phyloP scores from a whole-genome alignment of 2,329 filamentous ascomycete genomes.

The Aspergillus clavatus region DNA sequence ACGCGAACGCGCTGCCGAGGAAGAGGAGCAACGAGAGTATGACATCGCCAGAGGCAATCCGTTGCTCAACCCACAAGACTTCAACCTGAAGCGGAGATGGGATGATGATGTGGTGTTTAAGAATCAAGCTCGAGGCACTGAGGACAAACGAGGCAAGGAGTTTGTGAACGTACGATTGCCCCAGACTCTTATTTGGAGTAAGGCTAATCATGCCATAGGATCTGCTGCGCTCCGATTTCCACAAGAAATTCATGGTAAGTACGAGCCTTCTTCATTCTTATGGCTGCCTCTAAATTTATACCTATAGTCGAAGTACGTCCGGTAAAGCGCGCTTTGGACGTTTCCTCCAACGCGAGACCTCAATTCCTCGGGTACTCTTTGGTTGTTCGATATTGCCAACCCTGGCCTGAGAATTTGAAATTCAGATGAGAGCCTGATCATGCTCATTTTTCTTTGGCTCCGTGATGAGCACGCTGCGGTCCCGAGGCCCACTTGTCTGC shows the following conservation, averaged over 20 bases:
- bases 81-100: constrained; percentile 82
- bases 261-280: not conserved
- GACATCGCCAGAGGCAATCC: constrained; percentile 93
- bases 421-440: too few relatives aligned
- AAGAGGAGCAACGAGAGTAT: constrained; percentile 76
- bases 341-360: not conserved
- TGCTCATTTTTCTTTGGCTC: too few relatives aligned
- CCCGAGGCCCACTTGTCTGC: too few relatives aligned
- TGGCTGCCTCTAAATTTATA: constrained; percentile 5
- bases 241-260: constrained; percentile 86
- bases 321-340: constrained; percentile 33
- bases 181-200: constrained; percentile 6
- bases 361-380: not conserved
- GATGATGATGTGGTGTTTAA: constrained; percentile 99
- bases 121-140: constrained; percentile 92
- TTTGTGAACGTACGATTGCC: constrained; percentile 80
- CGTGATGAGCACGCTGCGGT: too few relatives aligned
- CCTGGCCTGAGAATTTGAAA: too few relatives aligned
- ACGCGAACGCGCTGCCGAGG: constrained; percentile 70
- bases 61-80: constrained; percentile 80
- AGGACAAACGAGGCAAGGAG: constrained; percentile 87
- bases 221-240: constrained; percentile 89
- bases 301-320: constrained; percentile 46
- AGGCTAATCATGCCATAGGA: constrained; percentile 51
- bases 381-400: too few relatives aligned